Evolutionary conservation across 345 rosid genomes (phyloP), one percentile per base, ranked within the genome.

Genomic region (Eucalyptus pauciflora): DNA sequence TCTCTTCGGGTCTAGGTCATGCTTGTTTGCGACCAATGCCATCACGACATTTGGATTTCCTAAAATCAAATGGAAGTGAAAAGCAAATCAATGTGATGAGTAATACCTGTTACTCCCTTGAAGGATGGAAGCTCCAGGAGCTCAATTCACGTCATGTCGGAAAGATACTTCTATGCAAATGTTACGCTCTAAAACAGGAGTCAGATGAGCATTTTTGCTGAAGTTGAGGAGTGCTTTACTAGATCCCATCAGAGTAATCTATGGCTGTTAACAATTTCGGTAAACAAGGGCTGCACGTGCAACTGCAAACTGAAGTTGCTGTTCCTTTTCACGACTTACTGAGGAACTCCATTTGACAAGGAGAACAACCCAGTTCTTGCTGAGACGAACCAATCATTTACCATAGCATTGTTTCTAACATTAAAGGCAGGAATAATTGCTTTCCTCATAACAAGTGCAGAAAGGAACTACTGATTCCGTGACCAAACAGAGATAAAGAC

Each of bases 21-120:
- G 91, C 90, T 96, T 96, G 94, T 95, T 96, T 41, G 91, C 98
- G 50, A 93, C 96, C 92, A 96, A 91, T 60, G 94, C 95, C 94
- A 94, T 94, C 86, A 96, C 89, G 89, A 94, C 86, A 31, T 93
- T 96, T 80, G 95, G 94, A 88, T 94, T 96, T 85, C 95, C 96
- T 94, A 90, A 46, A 51, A 80, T 25, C 48, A 76, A 76, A 76
- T 41, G 48, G 24, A 37, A 76, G 48, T 76, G 48, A 76, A 76
- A 76, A 76, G 48, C 85, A 41, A 41, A 41, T 41, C 29, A 11
- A 29, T 22, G 27, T 37, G 83, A 41, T 41, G 48, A 76, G 83
- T 27, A 76, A 37, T 20, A 20, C 48, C 83, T 33, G 20, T 76
- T 41, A 43, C 83, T 41, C 48, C 48, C 14, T 71, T 37, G 13